A percentile compares a stretch with the other conserved stretches of the same genome.
These are phyloP conservation scores for Patellifolia procumbens DNA, from an alignment of 179 eudicot genomes.

Conservation along the genomic window DNA sequence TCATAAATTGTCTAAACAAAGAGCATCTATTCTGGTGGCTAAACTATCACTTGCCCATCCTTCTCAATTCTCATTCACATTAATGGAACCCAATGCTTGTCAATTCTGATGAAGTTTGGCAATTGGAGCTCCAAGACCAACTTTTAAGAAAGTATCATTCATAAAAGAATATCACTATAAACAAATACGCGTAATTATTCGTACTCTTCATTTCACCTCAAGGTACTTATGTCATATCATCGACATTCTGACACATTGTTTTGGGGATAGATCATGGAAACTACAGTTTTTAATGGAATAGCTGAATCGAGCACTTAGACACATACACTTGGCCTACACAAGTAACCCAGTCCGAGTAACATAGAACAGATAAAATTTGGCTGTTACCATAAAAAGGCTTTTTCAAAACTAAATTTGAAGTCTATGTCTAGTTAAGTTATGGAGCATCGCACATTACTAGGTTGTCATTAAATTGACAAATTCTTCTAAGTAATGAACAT, in stretches of 20 bases:
- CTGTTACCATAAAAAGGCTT: background rate
- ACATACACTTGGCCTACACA: no score
- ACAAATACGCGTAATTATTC: background rate
- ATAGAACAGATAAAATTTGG: background rate
- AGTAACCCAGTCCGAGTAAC: no score
- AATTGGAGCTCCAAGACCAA: background rate
- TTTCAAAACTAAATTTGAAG: background rate
- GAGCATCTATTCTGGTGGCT: slow-evolving; percentile 28
- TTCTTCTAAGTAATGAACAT: background rate
- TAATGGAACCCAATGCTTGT: background rate
- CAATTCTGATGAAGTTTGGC: background rate
- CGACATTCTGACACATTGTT: no score
- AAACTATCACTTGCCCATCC: slow-evolving; percentile 9
- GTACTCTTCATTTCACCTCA: no score
- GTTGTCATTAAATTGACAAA: background rate
- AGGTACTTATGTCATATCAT: no score
- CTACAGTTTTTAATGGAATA: no score
- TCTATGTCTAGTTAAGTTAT: background rate
- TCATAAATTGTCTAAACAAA: slow-evolving; percentile 1
- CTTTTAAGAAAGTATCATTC: background rate
- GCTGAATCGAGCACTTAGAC: no score
- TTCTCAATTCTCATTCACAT: slow-evolving; percentile 9
- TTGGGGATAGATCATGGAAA: no score
- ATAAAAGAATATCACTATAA: no score
- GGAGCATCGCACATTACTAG: background rate